phyloP scores from a whole-genome alignment of 2,329 filamentous ascomycete genomes.

The Alternaria viburni region DNA sequence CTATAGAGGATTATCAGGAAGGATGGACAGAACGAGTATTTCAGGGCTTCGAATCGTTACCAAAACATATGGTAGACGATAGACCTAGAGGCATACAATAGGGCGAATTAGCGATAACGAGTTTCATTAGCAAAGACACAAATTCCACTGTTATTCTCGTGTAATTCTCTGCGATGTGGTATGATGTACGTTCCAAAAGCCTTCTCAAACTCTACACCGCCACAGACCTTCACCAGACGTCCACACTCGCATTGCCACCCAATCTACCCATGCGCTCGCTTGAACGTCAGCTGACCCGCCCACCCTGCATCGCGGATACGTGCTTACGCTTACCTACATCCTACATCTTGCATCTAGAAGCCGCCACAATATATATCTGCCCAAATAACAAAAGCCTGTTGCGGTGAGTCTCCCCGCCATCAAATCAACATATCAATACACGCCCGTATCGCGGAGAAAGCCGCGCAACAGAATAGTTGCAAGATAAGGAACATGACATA shows the following conservation, averaged over 20 bases:
- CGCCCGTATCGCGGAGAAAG: not conserved
- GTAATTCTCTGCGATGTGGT: no score
- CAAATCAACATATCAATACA: not conserved
- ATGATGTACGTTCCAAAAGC: no score
- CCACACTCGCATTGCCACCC: not conserved
- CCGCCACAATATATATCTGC: not conserved
- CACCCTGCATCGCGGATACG: not conserved
- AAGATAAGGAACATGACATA: not conserved
- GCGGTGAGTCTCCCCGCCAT: not conserved
- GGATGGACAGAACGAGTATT: not conserved
- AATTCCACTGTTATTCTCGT: no score
- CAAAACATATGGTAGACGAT: not conserved
- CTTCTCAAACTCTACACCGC: no score
- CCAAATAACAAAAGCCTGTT: not conserved
- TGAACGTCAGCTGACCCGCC: not conserved
- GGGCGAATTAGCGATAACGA: not conserved
- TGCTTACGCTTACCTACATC: not conserved
- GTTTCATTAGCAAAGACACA: not conserved
- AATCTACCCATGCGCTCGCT: not conserved
- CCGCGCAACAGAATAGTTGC: not conserved
- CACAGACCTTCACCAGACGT: not conserved
- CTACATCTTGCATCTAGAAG: not conserved
- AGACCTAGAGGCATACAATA: not conserved
- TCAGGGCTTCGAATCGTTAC: not conserved
- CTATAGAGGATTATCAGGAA: slow-evolving; percentile 8